Conservation (phyloP, 257 asterid species). For the Handroanthus guayacan region DNA sequence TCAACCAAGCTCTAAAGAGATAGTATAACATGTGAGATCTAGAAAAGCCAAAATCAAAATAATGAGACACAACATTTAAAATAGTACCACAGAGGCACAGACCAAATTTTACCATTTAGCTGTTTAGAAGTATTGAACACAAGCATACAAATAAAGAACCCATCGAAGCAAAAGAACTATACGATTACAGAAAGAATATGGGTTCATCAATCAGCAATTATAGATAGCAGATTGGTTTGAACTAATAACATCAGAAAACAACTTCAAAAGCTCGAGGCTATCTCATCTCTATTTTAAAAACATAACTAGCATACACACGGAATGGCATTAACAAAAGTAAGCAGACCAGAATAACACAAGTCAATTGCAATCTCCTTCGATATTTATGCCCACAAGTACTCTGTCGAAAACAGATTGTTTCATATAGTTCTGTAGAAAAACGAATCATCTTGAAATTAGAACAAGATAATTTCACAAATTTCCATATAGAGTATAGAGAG, state of each 20-base stretch:
- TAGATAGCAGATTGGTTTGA: constrained; percentile 6
- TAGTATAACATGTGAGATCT: not conserved
- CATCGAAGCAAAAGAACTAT: not conserved
- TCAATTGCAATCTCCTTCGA: too few species aligned
- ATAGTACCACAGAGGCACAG: not conserved
- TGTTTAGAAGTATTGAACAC: constrained; percentile 16
- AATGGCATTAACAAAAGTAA: too few species aligned
- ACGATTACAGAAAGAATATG: not conserved
- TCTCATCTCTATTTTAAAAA: too few species aligned
- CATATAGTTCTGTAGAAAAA: too few species aligned
- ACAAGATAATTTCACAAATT: too few species aligned
- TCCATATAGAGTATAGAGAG: too few species aligned
- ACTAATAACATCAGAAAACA: not conserved
- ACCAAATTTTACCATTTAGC: constrained; percentile 13
- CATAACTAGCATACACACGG: too few species aligned
- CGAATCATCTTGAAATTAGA: too few species aligned
- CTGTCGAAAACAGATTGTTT: too few species aligned
- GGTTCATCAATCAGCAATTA: constrained; percentile 8
- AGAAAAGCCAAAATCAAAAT: not conserved
- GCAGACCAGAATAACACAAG: too few species aligned
- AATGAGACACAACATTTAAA: not conserved
- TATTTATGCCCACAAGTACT: too few species aligned
- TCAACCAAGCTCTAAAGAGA: not conserved
- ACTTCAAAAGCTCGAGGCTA: not conserved
- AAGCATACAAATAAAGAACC: not conserved